These are phyloP conservation scores for Ganoderma sinense DNA, from an alignment of 1,284 basidiomycete genomes.

Conservation along the genomic window DNA sequence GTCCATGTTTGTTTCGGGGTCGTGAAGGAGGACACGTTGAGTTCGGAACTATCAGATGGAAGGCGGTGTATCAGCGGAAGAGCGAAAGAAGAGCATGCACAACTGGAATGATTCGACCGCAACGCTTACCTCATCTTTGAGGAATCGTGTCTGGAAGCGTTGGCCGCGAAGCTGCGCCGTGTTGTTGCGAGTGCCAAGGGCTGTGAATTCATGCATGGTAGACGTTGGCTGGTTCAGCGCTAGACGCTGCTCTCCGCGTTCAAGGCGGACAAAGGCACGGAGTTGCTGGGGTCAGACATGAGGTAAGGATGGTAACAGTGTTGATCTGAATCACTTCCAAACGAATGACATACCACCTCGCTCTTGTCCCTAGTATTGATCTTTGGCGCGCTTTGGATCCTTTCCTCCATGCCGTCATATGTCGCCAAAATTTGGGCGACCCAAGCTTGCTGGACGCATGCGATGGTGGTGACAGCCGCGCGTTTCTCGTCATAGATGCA, in stretches of 20 bases:
- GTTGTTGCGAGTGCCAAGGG: slow-evolving; percentile 34
- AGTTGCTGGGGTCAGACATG: slow-evolving; percentile 32
- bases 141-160: slow-evolving; percentile 54
- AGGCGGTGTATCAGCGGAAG: background rate
- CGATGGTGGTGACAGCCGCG: slow-evolving; percentile 28
- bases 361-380: slow-evolving; percentile 34
- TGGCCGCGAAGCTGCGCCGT: slow-evolving; percentile 43
- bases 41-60: background rate
- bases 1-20: slow-evolving; percentile 24
- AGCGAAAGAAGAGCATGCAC: too few species aligned
- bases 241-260: slow-evolving; percentile 54
- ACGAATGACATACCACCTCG: slow-evolving; percentile 27
- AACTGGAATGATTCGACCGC: background rate
- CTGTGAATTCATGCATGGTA: slow-evolving; percentile 47
- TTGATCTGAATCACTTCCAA: background rate
- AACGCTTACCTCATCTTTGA: slow-evolving; percentile 17
- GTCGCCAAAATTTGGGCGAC: slow-evolving; percentile 32
- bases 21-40: slow-evolving; percentile 23
- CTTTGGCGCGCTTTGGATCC: slow-evolving; percentile 27
- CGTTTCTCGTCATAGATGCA: slow-evolving; percentile 24
- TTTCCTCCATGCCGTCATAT: slow-evolving; percentile 36
- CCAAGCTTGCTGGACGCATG: slow-evolving; percentile 34
- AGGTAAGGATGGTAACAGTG: background rate
- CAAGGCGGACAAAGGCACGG: slow-evolving; percentile 55
- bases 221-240: slow-evolving; percentile 53